phyloP scores from a whole-genome alignment of 139 green algal genomes.

The Chlorella ohadii region DNA sequence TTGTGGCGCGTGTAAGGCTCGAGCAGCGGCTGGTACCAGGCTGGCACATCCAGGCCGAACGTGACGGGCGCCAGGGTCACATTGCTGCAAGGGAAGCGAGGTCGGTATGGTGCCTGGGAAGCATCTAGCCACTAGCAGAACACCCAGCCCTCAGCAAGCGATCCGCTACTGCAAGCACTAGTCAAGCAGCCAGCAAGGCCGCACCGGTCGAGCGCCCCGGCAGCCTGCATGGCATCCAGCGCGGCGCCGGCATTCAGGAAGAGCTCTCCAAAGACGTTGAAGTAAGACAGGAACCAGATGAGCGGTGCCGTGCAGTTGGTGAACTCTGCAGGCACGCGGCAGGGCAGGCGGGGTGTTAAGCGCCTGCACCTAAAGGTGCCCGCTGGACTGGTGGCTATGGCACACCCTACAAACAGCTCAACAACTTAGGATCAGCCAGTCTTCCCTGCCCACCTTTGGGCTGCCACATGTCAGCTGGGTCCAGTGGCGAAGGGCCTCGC shows the following conservation, averaged over 20 bases:
- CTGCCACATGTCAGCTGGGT: slow-evolving; percentile 9
- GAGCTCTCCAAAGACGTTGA: slow-evolving; percentile 17
- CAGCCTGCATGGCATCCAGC: slow-evolving; percentile 6
- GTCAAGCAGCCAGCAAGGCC: too few relatives aligned
- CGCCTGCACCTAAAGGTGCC: neutral
- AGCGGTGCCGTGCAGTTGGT: slow-evolving; percentile 23
- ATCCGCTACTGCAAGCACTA: too few relatives aligned
- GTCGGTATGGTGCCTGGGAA: too few relatives aligned
- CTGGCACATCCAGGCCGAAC: slow-evolving; percentile 1
- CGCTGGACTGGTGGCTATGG: neutral
- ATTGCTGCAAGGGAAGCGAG: too few relatives aligned
- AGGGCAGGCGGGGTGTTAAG: neutral
- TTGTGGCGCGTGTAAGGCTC: neutral
- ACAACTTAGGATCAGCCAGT: neutral
- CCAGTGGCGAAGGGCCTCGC: neutral
- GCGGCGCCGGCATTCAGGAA: neutral
- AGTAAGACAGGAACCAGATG: slow-evolving; percentile 22
- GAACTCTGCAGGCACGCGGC: slow-evolving; percentile 31
- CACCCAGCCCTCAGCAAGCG: too few relatives aligned
- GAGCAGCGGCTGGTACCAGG: slow-evolving; percentile 14
- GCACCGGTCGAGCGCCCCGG: neutral
- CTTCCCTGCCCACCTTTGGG: neutral
- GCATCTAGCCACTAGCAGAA: too few relatives aligned
- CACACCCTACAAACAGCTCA: too few relatives aligned
- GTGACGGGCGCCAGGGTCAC: slow-evolving; percentile 13